Conservation (phyloP, 345 rosid genomes). For the Pugionium dolabratum region DNA sequence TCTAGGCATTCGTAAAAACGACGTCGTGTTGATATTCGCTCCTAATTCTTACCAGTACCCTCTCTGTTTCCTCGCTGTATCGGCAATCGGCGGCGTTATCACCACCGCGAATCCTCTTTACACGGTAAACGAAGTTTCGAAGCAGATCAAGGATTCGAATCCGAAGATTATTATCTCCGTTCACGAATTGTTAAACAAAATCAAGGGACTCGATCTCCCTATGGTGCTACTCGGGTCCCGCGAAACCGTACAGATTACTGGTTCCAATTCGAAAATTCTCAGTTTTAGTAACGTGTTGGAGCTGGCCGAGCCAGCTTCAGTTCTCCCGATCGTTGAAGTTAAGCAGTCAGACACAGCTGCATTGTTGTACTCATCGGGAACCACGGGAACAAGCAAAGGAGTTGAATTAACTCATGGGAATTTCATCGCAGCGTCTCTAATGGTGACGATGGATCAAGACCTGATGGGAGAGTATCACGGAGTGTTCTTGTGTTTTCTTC, state of each 20-base stretch:
- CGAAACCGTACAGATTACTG: slow-evolving; percentile 26
- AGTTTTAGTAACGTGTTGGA: slow-evolving; percentile 53
- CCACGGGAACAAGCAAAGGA: slow-evolving; percentile 86
- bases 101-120: slow-evolving; percentile 83
- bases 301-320: slow-evolving; percentile 47
- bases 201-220: slow-evolving; percentile 62
- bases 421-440: slow-evolving; percentile 64
- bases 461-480: slow-evolving; percentile 51
- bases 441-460: slow-evolving; percentile 55
- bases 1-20: slow-evolving; percentile 64
- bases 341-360: slow-evolving; percentile 68
- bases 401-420: slow-evolving; percentile 78
- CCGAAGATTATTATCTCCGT: slow-evolving; percentile 72
- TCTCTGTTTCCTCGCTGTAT: slow-evolving; percentile 67
- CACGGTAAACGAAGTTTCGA: slow-evolving; percentile 59
- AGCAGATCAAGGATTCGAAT: slow-evolving; percentile 66
- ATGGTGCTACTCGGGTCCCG: slow-evolving; percentile 54
- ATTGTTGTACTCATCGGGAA: slow-evolving; percentile 85
- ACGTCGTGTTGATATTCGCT: slow-evolving; percentile 67
- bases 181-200: slow-evolving; percentile 58
- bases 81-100: slow-evolving; percentile 67
- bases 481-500: slow-evolving; percentile 66
- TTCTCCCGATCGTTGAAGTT: slow-evolving; percentile 46
- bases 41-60: slow-evolving; percentile 82
- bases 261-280: slow-evolving; percentile 37